Evolutionary conservation across 176 grass and related monocot genomes (phyloP).

Genomic region (Musa beccarii): DNA sequence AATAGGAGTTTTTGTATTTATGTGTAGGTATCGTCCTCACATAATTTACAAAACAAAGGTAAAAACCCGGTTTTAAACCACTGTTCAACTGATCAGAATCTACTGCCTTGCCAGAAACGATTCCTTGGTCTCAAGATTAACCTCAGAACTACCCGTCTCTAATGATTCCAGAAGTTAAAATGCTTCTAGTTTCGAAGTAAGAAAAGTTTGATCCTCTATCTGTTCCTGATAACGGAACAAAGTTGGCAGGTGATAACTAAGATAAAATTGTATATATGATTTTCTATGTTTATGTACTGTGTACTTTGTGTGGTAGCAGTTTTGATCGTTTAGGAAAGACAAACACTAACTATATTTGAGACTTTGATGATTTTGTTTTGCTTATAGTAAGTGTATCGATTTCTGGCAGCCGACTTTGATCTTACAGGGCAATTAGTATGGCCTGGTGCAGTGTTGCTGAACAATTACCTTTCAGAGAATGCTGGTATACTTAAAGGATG

Average conservation of each 20-base stretch:
- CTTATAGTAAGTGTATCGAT: conserved; percentile 17
- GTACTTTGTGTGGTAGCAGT: no score
- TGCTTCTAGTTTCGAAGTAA: neutral
- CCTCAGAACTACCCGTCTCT: no score
- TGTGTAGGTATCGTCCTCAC: no score
- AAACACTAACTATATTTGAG: neutral
- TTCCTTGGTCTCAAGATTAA: neutral
- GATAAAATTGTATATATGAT: no score
- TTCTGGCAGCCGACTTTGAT: conserved; percentile 83
- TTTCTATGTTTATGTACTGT: no score
- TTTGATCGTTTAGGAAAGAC: no score
- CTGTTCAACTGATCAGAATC: neutral
- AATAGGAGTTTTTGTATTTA: no score
- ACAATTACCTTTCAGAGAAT: conserved; percentile 76
- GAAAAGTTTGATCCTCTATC: no score
- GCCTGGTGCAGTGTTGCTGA: conserved; percentile 87
- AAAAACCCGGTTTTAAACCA: neutral
- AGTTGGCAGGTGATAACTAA: no score
- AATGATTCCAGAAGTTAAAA: neutral
- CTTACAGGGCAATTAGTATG: conserved; percentile 94
- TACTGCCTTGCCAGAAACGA: no score
- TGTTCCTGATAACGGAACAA: no score
- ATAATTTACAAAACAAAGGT: neutral
- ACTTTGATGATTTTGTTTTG: neutral
- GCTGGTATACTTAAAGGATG: conserved; percentile 50